Percentiles rank a stretch among this genome's conserved stretches.
Evolutionary conservation across 164 flowering plant species (phyloP).

Genomic region (Amborella trichopoda): DNA sequence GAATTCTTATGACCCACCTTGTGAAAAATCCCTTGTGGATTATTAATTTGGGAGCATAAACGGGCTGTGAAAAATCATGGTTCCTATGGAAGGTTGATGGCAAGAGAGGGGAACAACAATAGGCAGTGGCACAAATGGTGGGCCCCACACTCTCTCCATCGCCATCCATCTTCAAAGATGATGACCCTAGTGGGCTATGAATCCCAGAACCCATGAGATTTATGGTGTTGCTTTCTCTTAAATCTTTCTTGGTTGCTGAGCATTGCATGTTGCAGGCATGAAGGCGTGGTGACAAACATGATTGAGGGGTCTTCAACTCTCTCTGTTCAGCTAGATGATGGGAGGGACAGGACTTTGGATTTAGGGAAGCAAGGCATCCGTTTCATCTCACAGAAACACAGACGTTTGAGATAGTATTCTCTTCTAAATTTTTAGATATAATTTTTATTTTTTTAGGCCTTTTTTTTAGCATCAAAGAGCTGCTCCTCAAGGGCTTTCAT

Average conservation of each 20-base stretch:
- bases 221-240: background rate
- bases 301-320: slow-evolving; percentile 48
- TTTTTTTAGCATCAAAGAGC: no score
- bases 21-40: no score
- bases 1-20: no score
- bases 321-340: slow-evolving; percentile 66
- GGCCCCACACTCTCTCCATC: background rate
- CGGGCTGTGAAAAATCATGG: no score
- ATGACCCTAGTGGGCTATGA: background rate
- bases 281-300: slow-evolving; percentile 56
- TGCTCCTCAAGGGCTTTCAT: no score
- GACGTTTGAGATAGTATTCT: slow-evolving; percentile 35
- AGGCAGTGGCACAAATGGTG: no score
- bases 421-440: no score
- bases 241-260: background rate
- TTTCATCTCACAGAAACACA: slow-evolving; percentile 71
- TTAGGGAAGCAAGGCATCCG: slow-evolving; percentile 84
- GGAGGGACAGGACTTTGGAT: slow-evolving; percentile 47
- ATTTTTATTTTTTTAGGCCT: no score
- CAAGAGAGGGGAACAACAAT: no score
- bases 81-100: no score
- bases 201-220: background rate
- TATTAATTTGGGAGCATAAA: no score
- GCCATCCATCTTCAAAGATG: background rate
- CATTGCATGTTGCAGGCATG: slow-evolving; percentile 41